Base-by-base conservation (phyloP, 768 basidiomycete species). In the Crepidotus variabilis region DNA sequence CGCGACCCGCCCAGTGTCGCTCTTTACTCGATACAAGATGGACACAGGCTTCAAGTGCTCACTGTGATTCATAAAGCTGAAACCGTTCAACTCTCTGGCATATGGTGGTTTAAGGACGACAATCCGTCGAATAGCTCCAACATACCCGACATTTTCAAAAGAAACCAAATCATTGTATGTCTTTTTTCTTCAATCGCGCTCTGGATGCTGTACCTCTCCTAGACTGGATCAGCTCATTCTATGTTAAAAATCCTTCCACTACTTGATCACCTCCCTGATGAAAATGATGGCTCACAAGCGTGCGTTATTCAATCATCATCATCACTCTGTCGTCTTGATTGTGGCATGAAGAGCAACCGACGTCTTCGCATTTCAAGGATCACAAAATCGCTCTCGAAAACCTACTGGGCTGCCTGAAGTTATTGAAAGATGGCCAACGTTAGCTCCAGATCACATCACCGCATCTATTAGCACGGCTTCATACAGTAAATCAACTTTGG, bases 211-310 rank as follows among this genome's bases (percentile, higher is more conserved):
- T 63, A 34, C 32, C n/a, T 59, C 32, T 50, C 46, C 35, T 64
- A 94, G 91, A 83, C 90, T 67, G 92, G 92, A 46, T 85, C 90
- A 39, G 84, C 89, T 13, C 83, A 86, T 61, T 86, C 89, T 20
- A 75, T 88, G 46, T 75, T 93, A 16, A 83, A 79, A 68, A 75
- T 75, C 18, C 74, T 91, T 13, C 91, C 92, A 13, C 75, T 90
- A 6, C 78, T 93, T 7, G 90, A 93, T 62, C 75, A 77, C 51
- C 71, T 89, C 34, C 81, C 80, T 60, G 88, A 89, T 61, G 84
- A 87, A n/a, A 73, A 76, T 14, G 82, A 85, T 62, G 80, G 82
- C 20, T 22, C 33, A 57, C 67, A 82, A 63, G 87, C 83, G 90
- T 92, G 65, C 73, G 51, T 51, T 60, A 50, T 32, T 4, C 28